Percentiles rank a stretch among this genome's conserved stretches.
Evolutionary conservation across 2,329 filamentous ascomycete species (phyloP).

Genomic region (Fusarium abutilonis): DNA sequence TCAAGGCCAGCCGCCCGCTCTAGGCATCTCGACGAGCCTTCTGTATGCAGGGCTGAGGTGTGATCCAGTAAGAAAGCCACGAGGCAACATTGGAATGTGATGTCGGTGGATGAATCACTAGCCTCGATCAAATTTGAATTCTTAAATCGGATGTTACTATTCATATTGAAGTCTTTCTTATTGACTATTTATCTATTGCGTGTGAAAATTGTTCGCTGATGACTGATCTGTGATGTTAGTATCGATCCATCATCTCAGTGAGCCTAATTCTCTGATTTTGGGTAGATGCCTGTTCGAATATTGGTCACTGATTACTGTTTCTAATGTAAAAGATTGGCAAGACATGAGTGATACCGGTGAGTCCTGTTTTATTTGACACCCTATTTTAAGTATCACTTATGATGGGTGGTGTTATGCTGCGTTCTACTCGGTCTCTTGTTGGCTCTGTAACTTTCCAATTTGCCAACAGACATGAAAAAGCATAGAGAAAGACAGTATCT

Average conservation of each 20-base stretch:
- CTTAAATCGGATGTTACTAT: not conserved
- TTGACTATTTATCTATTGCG: not conserved
- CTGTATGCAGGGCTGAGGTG: not conserved
- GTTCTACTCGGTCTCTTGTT: no score
- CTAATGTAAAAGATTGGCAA: no score
- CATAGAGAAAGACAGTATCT: no score
- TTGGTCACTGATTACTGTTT: no score
- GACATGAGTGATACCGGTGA: no score
- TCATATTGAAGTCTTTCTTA: not conserved
- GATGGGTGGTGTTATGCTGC: no score
- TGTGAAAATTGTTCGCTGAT: not conserved
- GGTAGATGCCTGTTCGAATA: no score
- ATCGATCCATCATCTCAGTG: not conserved
- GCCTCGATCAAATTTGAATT: not conserved
- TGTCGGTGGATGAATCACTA: not conserved
- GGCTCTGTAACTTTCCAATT: no score
- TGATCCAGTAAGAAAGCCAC: conserved; percentile 5
- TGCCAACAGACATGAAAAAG: no score
- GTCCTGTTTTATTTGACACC: no score
- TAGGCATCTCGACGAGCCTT: not conserved
- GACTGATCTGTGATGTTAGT: not conserved
- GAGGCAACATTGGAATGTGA: conserved; percentile 14
- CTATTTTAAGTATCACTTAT: no score
- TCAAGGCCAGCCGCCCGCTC: not conserved
- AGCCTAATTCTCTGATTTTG: no score